Percentiles rank a stretch among this genome's conserved stretches.
phyloP scores from a whole-genome alignment of 2,329 filamentous ascomycete genomes.

The Ceratocystis eucalypticola region DNA sequence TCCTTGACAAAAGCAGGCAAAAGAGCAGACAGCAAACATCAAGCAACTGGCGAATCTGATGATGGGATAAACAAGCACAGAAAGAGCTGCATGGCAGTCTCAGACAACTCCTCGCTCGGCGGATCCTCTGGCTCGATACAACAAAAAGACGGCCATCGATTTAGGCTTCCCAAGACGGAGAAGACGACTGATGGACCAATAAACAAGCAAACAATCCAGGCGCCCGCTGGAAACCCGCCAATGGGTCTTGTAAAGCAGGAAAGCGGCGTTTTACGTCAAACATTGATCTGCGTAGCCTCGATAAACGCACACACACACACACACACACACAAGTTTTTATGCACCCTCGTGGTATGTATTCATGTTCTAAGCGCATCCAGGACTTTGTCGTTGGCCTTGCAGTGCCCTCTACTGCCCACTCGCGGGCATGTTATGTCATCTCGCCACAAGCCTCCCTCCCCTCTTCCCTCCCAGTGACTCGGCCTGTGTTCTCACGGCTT shows the following conservation, averaged over 20 bases:
- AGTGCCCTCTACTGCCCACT: too few relatives aligned
- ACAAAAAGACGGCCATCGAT: neutral
- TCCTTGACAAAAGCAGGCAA: neutral
- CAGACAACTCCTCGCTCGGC: neutral
- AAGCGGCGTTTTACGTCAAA: neutral
- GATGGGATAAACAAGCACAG: neutral
- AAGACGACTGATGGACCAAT: neutral
- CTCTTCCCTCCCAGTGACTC: neutral
- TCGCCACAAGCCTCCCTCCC: neutral
- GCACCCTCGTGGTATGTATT: too few relatives aligned
- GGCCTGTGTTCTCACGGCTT: neutral
- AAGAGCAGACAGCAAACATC: neutral
- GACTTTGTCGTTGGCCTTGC: too few relatives aligned
- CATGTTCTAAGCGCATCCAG: too few relatives aligned
- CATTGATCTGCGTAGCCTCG: neutral
- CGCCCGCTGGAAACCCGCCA: neutral
- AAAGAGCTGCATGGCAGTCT: neutral
- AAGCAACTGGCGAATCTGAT: neutral
- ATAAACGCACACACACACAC: neutral
- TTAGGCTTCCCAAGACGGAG: neutral
- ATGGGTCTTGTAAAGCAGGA: neutral
- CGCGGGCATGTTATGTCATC: too few relatives aligned
- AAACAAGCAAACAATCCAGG: neutral
- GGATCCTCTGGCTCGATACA: neutral
- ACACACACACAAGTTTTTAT: neutral